Evolutionary conservation across 352 stramenopile species (phyloP).

Genomic region (Blastocystis hominis): DNA sequence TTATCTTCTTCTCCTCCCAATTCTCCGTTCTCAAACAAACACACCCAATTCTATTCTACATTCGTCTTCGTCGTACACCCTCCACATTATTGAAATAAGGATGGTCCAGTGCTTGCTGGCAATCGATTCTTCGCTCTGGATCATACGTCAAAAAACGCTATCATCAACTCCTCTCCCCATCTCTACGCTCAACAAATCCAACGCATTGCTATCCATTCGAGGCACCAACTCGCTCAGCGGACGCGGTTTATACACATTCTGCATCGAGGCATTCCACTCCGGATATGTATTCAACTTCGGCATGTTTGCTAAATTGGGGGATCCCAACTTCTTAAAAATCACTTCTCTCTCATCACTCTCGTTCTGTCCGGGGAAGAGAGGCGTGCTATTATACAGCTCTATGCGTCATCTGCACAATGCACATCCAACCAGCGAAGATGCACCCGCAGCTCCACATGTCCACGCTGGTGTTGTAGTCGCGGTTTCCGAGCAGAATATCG

Average conservation of each 20-base stretch:
- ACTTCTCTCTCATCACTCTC: constrained; percentile 68
- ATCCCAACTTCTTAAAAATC: constrained; percentile 71
- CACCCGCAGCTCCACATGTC: constrained; percentile 88
- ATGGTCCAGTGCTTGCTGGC: constrained; percentile 85
- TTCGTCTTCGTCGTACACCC: neutral
- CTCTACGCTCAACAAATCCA: constrained; percentile 28
- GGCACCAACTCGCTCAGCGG: neutral
- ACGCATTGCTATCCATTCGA: neutral
- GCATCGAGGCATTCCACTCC: neutral
- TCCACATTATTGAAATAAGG: constrained; percentile 85
- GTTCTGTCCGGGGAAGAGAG: constrained; percentile 67
- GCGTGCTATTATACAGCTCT: constrained; percentile 57
- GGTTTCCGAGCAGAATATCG: constrained; percentile 77
- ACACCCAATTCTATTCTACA: neutral
- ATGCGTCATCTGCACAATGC: constrained; percentile 41
- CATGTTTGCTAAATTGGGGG: constrained; percentile 67
- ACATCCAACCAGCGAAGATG: constrained; percentile 93
- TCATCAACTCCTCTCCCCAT: neutral
- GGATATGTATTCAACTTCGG: constrained; percentile 54
- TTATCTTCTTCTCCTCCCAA: too few species aligned
- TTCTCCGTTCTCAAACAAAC: neutral
- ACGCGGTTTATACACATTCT: neutral
- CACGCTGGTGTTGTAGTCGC: constrained; percentile 75
- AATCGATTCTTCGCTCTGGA: constrained; percentile 82
- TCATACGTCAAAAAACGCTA: constrained; percentile 85